phyloP scores from a whole-genome alignment of 495 filamentous ascomycete genomes.

The Penicillium alfredii region DNA sequence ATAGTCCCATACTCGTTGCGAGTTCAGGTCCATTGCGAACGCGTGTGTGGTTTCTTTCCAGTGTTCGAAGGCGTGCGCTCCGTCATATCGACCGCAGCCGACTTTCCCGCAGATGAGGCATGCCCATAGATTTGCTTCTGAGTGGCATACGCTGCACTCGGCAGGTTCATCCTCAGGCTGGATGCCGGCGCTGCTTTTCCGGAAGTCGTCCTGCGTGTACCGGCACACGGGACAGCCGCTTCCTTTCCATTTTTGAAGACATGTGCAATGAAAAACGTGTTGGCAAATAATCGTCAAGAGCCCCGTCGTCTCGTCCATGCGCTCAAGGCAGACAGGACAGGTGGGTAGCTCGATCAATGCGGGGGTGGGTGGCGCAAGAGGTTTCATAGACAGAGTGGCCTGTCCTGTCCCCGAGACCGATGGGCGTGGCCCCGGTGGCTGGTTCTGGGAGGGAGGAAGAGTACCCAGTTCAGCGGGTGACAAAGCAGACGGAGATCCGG shows the following conservation, averaged over 20 bases:
- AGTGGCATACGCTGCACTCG: slow-evolving; percentile 69
- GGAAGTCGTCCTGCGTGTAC: slow-evolving; percentile 63
- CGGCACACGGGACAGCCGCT: slow-evolving; percentile 92
- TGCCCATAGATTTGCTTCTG: slow-evolving; percentile 80
- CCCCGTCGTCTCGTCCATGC: slow-evolving; percentile 96
- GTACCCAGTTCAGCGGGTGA: slow-evolving; percentile 26
- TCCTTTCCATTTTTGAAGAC: slow-evolving; percentile 93
- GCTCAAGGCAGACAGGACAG: slow-evolving; percentile 92
- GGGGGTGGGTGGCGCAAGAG: slow-evolving; percentile 86
- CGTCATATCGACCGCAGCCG: slow-evolving; percentile 90
- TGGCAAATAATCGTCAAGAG: slow-evolving; percentile 94
- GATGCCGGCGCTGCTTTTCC: slow-evolving; percentile 22
- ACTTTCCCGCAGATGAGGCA: slow-evolving; percentile 90
- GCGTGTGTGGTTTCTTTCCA: slow-evolving; percentile 84
- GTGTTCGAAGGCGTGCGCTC: slow-evolving; percentile 88
- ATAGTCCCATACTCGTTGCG: slow-evolving; percentile 97
- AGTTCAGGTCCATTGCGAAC: slow-evolving; percentile 86
- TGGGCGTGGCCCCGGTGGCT: slow-evolving; percentile 39
- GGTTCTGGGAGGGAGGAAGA: slow-evolving; percentile 33
- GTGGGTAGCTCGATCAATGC: slow-evolving; percentile 88
- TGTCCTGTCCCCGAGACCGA: slow-evolving; percentile 35
- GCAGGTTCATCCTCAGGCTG: slow-evolving; percentile 36
- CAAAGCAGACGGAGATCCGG: slow-evolving; percentile 13
- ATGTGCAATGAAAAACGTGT: slow-evolving; percentile 97
- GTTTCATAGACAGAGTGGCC: slow-evolving; percentile 61